Conservation (phyloP, 768 basidiomycete genomes). For the Ramaria rubella region DNA sequence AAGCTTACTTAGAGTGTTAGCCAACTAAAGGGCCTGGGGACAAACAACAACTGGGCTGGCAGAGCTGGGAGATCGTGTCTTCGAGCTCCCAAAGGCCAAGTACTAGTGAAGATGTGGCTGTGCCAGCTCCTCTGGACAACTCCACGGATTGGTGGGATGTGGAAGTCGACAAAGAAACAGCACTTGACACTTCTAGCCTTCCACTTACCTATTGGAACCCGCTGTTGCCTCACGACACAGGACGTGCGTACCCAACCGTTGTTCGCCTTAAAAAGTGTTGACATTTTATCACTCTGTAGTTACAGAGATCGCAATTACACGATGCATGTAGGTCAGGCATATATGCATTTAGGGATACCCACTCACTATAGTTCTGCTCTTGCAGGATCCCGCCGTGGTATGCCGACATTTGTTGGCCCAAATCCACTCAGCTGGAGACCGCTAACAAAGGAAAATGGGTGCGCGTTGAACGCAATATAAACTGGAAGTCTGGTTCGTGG, state of each 20-base stretch:
- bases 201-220: slow-evolving; percentile 80
- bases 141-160: slow-evolving; percentile 65
- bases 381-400: slow-evolving; percentile 44
- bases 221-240: slow-evolving; percentile 68
- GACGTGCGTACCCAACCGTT: slow-evolving; percentile 40
- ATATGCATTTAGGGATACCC: not conserved
- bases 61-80: slow-evolving; percentile 9
- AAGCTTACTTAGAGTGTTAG: not conserved
- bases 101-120: slow-evolving; percentile 11
- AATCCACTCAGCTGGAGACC: slow-evolving; percentile 63
- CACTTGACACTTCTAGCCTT: slow-evolving; percentile 56
- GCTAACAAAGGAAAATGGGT: slow-evolving; percentile 86
- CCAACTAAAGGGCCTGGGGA: slow-evolving; percentile 10
- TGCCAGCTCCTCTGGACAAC: slow-evolving; percentile 13
- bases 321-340: slow-evolving; percentile 41
- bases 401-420: slow-evolving; percentile 59
- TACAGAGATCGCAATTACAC: slow-evolving; percentile 53
- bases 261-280: not conserved
- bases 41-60: slow-evolving; percentile 3
- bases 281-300: not conserved
- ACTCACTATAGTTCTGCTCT: not conserved
- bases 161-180: slow-evolving; percentile 30
- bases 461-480: slow-evolving; percentile 75
- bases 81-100: slow-evolving; percentile 13
- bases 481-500: slow-evolving; percentile 50